Percentiles rank a stretch among this genome's conserved stretches.
These are phyloP conservation scores for Monilinia fructicola DNA, from an alignment of 2,329 filamentous ascomycete genomes.

Conservation along the genomic window DNA sequence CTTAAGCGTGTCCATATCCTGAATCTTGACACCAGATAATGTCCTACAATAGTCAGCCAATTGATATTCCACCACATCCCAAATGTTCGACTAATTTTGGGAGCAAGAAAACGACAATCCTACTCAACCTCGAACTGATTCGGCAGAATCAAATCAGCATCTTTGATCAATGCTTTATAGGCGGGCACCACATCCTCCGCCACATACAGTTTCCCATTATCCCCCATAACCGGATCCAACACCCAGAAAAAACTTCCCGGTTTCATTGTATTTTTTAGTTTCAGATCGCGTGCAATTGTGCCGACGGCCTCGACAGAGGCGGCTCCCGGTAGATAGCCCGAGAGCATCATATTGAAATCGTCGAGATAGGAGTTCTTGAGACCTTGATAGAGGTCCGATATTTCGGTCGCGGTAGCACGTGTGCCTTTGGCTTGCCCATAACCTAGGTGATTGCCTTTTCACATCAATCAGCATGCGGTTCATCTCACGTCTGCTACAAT, in stretches of 20 bases:
- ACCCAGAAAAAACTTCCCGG: constrained; percentile 93
- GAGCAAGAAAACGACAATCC: constrained; percentile 41
- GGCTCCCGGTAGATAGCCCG: constrained; percentile 89
- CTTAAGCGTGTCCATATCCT: constrained; percentile 69
- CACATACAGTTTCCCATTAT: constrained; percentile 89
- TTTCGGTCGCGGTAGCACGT: constrained; percentile 76
- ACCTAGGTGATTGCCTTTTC: constrained; percentile 86
- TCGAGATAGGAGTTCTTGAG: constrained; percentile 80
- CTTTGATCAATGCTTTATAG: constrained; percentile 74
- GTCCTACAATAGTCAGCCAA: constrained; percentile 52
- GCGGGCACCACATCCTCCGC: constrained; percentile 87
- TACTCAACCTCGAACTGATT: constrained; percentile 98
- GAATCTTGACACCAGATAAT: constrained; percentile 81
- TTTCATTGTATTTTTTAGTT: constrained; percentile 58
- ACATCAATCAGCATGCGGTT: constrained; percentile 17
- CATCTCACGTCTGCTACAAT: constrained; percentile 8
- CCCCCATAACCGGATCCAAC: constrained; percentile 96
- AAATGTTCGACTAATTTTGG: not conserved
- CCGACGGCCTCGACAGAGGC: constrained; percentile 82
- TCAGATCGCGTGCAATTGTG: constrained; percentile 77
- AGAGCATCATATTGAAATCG: constrained; percentile 90
- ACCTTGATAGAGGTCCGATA: constrained; percentile 79
- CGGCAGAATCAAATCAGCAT: constrained; percentile 88
- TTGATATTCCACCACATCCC: not conserved
- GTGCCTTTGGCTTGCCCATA: constrained; percentile 88